Evolutionary conservation across 1,284 basidiomycete species (phyloP), one percentile per base, ranked within the genome.

Genomic region (Exsudoporus floridanus): DNA sequence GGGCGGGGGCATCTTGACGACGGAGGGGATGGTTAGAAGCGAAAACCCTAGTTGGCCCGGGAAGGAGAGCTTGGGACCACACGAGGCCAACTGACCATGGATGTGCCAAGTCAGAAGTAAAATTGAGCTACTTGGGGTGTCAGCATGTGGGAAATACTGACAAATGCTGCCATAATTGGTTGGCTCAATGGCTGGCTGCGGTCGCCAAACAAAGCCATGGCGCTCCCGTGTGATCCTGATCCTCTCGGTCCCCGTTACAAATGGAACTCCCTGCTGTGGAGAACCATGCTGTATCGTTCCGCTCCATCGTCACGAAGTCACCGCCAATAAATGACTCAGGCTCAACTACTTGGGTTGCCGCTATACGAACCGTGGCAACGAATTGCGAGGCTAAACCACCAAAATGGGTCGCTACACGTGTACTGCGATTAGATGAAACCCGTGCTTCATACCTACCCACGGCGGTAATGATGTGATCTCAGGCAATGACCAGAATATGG

Each of bases 1-100:
- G 0, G 64, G 64, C 16, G 79, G 77, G 23, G 77, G 55, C 67
- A 75, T 73, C 65, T 60, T 69, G 60, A 58, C 61, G 54, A 21
- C 35, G 52, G 49, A 19, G 23, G 52, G 50, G 55, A 50, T 36
- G 52, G 62, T 56, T 30, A 28, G 51, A 55, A 55, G 54, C 46
- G 50, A 61, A 61, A 58, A 52, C 40, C 59, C 46, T 55, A 42
- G 54, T 50, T 48, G 43, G 47, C 48, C 47, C 49, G 53, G 52
- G 48, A 52, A 55, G 43, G 49, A 47, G 55, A 44, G 46, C 31
- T 57, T 50, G 58, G 51, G 49, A 55, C 55, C 54, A 57, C 69
- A 67, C 69, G 65, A 69, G 65, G 69, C 61, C 31, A 58, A 40
- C 51, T 54, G 50, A 50, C 64, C 62, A 57, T 57, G 44, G 21